phyloP scores from a whole-genome alignment of 2,329 filamentous ascomycete genomes.

The Aspergillus niger region DNA sequence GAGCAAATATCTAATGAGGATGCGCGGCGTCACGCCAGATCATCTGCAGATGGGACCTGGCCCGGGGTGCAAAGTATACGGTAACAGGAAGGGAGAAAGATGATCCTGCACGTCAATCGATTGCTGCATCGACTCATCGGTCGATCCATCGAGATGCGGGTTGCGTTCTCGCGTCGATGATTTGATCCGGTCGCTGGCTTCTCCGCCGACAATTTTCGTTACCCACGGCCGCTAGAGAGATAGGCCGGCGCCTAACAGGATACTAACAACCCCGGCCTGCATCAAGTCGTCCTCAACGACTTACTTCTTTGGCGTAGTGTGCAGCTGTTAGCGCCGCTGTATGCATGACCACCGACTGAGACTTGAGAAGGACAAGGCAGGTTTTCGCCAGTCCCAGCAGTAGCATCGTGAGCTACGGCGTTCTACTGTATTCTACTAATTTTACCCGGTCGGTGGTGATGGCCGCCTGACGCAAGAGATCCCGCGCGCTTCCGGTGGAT shows the following conservation, averaged over 20 bases:
- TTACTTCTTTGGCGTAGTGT: not conserved
- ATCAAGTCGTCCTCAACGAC: not conserved
- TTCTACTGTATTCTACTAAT: not conserved
- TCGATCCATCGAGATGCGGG: constrained; percentile 14
- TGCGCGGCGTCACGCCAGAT: constrained; percentile 15
- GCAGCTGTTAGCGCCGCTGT: not conserved
- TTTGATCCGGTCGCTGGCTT: not conserved
- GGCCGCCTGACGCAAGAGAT: not conserved
- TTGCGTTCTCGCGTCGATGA: not conserved
- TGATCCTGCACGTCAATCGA: constrained; percentile 20
- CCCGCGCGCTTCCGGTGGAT: not conserved
- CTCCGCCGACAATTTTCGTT: not conserved
- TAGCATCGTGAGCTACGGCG: not conserved
- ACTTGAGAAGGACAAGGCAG: not conserved
- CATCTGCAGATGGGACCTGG: constrained; percentile 23
- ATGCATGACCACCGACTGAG: not conserved
- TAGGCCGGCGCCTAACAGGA: not conserved
- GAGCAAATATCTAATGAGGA: not conserved
- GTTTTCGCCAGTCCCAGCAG: not conserved
- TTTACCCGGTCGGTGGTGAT: not conserved
- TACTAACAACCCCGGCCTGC: not conserved
- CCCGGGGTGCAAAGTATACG: constrained; percentile 2
- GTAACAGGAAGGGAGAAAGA: constrained; percentile 6
- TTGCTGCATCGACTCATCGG: constrained; percentile 12
- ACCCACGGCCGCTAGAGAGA: not conserved